Evolutionary conservation across 768 basidiomycete genomes (phyloP), one percentile per base, ranked within the genome.

Genomic region (Pulveroboletus sp.): DNA sequence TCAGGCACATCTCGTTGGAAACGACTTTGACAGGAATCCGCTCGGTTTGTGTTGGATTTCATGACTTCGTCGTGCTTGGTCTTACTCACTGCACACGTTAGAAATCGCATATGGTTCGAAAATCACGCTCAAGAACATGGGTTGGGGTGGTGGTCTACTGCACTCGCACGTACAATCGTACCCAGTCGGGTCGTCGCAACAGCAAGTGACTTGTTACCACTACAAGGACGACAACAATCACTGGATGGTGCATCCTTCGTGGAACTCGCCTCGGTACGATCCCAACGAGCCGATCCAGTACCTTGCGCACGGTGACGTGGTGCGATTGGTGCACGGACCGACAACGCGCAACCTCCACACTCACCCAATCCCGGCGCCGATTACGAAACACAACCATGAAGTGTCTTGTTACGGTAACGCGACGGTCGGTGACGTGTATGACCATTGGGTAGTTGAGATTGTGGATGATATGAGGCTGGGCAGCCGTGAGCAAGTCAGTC

Each of bases 191-290:
- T 97, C 94, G 0, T 73, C 74, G 48, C 97, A 98, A 64, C 97
- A 98, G 61, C 97, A 99, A 69, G 84, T 98, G 4, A 98, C 97
- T 0, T 99, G 97, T 69, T 99, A 98, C 67, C 97, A 99, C 72
- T 98, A 99, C 81, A 97, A 97, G 72, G 97, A 98, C 63, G 83
- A 85, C 40, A 99, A 99, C 77, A 99, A 99, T 72, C 77, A 97
- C 38, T 98, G 92, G 88, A 60, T 72, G 16, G 64, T 98, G 55
- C 73, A 85, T 2, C 93, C 92, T 6, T 75, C 74, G 1, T 97
- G 95, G 97, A 80, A 87, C 29, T 81, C 87, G 51, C 73, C 80
- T 0, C 62, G 67, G 1, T 80, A 86, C 61, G 77, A 91, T 58
- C 81, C 80, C 5, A 78, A 87, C 43, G 81, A 76, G 43, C 72